A percentile compares a stretch with the other conserved stretches of the same genome.
Conservation (phyloP, 2,329 filamentous ascomycete species). For the Didymella keratinophila region DNA sequence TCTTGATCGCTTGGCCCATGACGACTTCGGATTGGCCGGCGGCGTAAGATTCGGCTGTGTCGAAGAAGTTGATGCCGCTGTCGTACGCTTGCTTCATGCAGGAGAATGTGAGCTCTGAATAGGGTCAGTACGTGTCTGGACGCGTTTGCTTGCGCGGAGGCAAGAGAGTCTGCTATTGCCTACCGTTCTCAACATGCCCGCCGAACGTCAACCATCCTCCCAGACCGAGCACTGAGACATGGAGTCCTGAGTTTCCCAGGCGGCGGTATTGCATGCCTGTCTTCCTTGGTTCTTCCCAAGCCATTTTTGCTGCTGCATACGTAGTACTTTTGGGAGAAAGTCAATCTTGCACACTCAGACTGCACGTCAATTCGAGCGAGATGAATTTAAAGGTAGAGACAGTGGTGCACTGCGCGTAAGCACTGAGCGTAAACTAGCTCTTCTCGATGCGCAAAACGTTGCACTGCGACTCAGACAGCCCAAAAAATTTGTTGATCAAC, state of each 20-base stretch:
- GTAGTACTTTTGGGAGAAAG: too few species aligned
- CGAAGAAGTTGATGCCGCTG: constrained; percentile 56
- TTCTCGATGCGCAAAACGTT: too few species aligned
- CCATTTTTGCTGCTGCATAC: too few species aligned
- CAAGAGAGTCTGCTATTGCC: background rate
- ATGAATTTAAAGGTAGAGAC: too few species aligned
- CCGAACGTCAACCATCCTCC: constrained; percentile 69
- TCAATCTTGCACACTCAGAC: too few species aligned
- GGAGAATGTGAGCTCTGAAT: constrained; percentile 62
- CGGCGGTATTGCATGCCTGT: constrained; percentile 68
- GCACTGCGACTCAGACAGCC: too few species aligned
- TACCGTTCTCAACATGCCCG: constrained; percentile 73
- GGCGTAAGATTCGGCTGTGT: constrained; percentile 52
- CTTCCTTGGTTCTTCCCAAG: constrained; percentile 43
- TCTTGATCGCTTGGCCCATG: constrained; percentile 65
- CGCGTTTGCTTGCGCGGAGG: too few species aligned
- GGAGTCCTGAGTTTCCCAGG: constrained; percentile 74
- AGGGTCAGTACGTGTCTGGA: background rate
- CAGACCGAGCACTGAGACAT: constrained; percentile 76
- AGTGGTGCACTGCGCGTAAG: too few species aligned
- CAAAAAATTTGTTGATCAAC: background rate
- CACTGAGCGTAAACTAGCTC: too few species aligned
- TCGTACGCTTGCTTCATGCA: constrained; percentile 64
- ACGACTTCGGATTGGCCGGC: constrained; percentile 62
- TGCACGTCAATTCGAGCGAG: too few species aligned